Percentiles rank a stretch among this genome's conserved stretches.
Conservation (phyloP, 75 land plant species). For the Sequoia sempervirens region DNA sequence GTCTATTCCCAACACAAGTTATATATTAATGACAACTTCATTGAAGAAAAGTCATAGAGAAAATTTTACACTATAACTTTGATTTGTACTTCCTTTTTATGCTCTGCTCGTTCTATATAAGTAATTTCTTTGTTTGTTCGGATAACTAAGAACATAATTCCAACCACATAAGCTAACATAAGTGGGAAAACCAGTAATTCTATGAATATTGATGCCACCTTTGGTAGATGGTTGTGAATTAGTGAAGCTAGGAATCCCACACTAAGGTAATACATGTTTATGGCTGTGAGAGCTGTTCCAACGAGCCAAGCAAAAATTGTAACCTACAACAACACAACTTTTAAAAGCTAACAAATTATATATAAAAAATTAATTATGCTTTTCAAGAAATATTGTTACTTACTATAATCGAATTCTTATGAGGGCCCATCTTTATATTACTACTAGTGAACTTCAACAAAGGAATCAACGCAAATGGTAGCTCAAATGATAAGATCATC, state of each 20-base stretch:
- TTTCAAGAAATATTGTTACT: background rate
- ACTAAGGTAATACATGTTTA: conserved; percentile 57
- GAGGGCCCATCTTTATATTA: conserved; percentile 59
- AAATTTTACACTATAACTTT: too few species aligned
- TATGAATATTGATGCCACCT: conserved; percentile 34
- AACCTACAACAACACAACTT: conserved; percentile 34
- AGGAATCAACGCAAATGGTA: conserved; percentile 81
- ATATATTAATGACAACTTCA: too few species aligned
- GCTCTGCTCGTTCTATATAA: too few species aligned
- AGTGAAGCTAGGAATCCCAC: conserved; percentile 45
- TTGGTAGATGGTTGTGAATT: conserved; percentile 38
- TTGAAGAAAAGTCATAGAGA: too few species aligned
- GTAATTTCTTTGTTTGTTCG: too few species aligned
- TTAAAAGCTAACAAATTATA: background rate
- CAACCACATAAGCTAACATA: conserved; percentile 41
- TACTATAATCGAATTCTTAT: conserved; percentile 40
- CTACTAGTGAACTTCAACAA: conserved; percentile 74
- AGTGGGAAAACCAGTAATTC: conserved; percentile 56
- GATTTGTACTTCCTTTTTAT: too few species aligned
- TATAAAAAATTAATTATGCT: background rate
- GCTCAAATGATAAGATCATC: conserved; percentile 77
- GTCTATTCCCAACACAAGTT: too few species aligned
- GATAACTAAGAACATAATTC: conserved; percentile 8
- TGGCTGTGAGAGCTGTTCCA: conserved; percentile 41
- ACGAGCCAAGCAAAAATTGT: conserved; percentile 47